Conservation (phyloP, 2,329 filamentous ascomycete genomes). For the Furcasterigmium sp. region DNA sequence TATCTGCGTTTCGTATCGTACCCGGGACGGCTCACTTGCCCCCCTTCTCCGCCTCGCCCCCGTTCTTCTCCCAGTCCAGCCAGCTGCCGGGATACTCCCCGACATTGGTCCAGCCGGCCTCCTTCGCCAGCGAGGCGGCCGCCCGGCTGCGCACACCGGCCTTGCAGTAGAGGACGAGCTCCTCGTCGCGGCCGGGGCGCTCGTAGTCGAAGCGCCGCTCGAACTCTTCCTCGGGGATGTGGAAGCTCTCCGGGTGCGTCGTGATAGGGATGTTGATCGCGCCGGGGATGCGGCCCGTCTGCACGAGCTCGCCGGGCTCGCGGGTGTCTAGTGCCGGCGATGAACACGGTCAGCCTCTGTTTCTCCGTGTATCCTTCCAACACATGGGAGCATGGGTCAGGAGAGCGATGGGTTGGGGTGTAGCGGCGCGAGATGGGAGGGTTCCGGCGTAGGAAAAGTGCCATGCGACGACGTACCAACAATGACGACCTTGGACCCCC, state of each 20-base stretch:
- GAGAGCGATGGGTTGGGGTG: too few species aligned
- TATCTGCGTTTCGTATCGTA: too few species aligned
- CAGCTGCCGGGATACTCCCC: slow-evolving; percentile 72
- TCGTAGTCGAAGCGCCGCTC: slow-evolving; percentile 74
- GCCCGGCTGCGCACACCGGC: slow-evolving; percentile 77
- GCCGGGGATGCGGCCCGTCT: slow-evolving; percentile 69
- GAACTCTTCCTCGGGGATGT: slow-evolving; percentile 73
- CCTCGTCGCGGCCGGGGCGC: slow-evolving; percentile 51
- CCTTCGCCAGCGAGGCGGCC: slow-evolving; percentile 70
- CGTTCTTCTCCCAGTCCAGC: slow-evolving; percentile 75
- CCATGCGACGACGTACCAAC: slow-evolving; percentile 46
- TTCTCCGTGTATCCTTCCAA: too few species aligned
- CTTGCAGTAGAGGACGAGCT: slow-evolving; percentile 88
- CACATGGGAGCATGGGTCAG: too few species aligned
- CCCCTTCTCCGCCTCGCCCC: slow-evolving; percentile 52
- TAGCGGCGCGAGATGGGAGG: too few species aligned
- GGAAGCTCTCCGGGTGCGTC: slow-evolving; percentile 72
- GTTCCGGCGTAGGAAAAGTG: too few species aligned
- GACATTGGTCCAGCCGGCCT: slow-evolving; percentile 68
- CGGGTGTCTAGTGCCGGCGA: slow-evolving; percentile 55
- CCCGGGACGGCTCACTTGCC: too few species aligned
- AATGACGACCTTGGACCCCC: slow-evolving; percentile 29
- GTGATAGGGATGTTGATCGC: slow-evolving; percentile 79
- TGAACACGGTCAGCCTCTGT: neutral
- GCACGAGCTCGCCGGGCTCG: slow-evolving; percentile 61